phyloP scores from a whole-genome alignment of 352 stramenopile genomes.

The Phytophthora rubi region DNA sequence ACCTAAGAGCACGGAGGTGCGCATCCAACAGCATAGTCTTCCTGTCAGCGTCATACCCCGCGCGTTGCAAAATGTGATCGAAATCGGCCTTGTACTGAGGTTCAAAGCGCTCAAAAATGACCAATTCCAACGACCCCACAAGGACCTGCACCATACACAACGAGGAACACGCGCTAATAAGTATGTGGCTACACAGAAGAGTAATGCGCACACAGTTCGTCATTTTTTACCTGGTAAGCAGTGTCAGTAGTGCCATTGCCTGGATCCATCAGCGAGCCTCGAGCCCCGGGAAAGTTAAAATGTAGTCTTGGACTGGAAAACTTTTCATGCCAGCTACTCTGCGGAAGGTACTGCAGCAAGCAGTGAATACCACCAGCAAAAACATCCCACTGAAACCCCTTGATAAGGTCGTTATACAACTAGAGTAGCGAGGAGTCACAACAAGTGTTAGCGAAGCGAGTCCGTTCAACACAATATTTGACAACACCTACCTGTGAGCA shows the following conservation, averaged over 20 bases:
- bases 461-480: neutral
- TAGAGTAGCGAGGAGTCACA: conserved; percentile 20
- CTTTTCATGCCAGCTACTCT: conserved; percentile 62
- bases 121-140: conserved; percentile 74
- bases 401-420: conserved; percentile 81
- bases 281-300: conserved; percentile 78
- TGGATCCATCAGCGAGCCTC: conserved; percentile 63
- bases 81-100: conserved; percentile 67
- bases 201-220: no score
- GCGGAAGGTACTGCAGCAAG: conserved; percentile 80
- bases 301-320: conserved; percentile 77
- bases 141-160: conserved; percentile 43
- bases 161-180: neutral
- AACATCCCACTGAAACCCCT: conserved; percentile 86
- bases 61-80: conserved; percentile 58
- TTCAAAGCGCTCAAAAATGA: conserved; percentile 87
- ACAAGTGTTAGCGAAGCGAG: conserved; percentile 5
- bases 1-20: conserved; percentile 72
- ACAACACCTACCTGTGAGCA: conserved; percentile 56
- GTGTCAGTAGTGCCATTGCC: conserved; percentile 85
- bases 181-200: neutral
- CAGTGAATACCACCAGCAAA: conserved; percentile 86
- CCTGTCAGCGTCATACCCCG: conserved; percentile 64
- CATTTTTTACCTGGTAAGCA: conserved; percentile 62
- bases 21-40: conserved; percentile 82